phyloP scores from a whole-genome alignment of 768 basidiomycete genomes.

The Aureoboletus auriporus region DNA sequence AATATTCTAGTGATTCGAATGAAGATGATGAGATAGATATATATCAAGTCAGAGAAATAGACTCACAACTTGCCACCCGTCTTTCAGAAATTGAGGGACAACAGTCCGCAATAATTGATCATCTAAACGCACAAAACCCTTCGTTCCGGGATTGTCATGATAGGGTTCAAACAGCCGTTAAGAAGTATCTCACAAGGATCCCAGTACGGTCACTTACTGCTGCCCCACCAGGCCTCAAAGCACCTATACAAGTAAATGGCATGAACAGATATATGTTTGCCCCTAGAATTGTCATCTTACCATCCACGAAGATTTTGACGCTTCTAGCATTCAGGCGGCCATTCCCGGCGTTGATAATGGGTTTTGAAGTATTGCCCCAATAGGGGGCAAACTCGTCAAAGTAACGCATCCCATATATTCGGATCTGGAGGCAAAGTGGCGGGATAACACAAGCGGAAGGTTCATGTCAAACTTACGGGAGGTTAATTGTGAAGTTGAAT shows the following conservation, averaged over 20 bases:
- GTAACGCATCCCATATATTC: no score
- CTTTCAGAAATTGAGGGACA: slow-evolving; percentile 66
- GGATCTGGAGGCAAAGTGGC: no score
- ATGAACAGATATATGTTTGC: neutral
- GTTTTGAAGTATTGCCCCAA: no score
- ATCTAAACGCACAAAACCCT: slow-evolving; percentile 73
- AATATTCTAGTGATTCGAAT: slow-evolving; percentile 55
- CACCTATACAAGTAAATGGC: slow-evolving; percentile 47
- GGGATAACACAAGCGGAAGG: no score
- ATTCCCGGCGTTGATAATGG: no score
- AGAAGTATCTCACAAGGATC: neutral
- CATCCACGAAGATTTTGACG: slow-evolving; percentile 75
- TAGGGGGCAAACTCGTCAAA: no score
- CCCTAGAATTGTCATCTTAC: slow-evolving; percentile 9
- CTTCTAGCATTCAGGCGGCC: slow-evolving; percentile 67
- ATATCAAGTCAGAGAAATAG: neutral
- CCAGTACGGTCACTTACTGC: slow-evolving; percentile 48
- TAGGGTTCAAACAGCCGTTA: slow-evolving; percentile 67
- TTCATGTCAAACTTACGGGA: no score
- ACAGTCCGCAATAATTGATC: slow-evolving; percentile 56
- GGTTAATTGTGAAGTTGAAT: no score
- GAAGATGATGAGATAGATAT: neutral
- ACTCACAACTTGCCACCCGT: slow-evolving; percentile 90
- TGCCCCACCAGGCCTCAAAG: slow-evolving; percentile 85
- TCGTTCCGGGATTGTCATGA: slow-evolving; percentile 68